Base-by-base conservation (phyloP, 2,329 filamentous ascomycete species). In the Aspergillus carbonarius region DNA sequence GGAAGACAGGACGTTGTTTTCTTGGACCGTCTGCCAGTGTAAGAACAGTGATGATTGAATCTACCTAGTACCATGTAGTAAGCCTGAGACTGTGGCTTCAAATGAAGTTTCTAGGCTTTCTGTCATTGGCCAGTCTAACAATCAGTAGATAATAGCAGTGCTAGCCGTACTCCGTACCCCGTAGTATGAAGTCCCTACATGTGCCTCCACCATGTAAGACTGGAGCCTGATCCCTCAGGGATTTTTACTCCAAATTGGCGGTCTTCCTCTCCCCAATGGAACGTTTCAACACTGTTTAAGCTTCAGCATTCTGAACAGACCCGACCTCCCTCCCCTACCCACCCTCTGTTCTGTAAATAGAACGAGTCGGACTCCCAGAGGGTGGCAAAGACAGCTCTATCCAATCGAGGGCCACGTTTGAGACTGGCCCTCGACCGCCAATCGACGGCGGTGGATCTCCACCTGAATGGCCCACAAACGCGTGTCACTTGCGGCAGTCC, bases 391-490 rank as follows among this genome's bases (percentile, higher is more conserved):
- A 30, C n/a, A 30, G 25, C n/a, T 30, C n/a, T n/a, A n/a, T 48
- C 44, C 23, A 48, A 48, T 48, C 23, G 44, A 48, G 44, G 20
- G 30, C 51, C 51, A 54, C n/a, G 37, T 44, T 44, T 35, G 39
- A 30, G 51, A 44, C 51, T 17, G 51, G 37, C 23, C n/a, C 12
- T 40, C 35, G 25, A 30, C 25, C 44, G 44, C 44, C 44, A 48
- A 48, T 32, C 23, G 44, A 27, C 32, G 46, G 35, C 17, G 23
- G 35, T 56, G 53, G 55, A 54, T 56, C 60, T 54, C 58, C 40
- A 54, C 32, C 35, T 20, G 13, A 10, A n/a, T 40, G 58, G 52
- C 62, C 71, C 71, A 72, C 70, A 57, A 72, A 73, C 70, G 70
- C 71, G 72, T 72, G 72, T 73, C 70, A 71, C 66, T 53, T 49